These are phyloP conservation scores for Candida corydali DNA, from an alignment of 805 yeast genomes.

Conservation along the genomic window DNA sequence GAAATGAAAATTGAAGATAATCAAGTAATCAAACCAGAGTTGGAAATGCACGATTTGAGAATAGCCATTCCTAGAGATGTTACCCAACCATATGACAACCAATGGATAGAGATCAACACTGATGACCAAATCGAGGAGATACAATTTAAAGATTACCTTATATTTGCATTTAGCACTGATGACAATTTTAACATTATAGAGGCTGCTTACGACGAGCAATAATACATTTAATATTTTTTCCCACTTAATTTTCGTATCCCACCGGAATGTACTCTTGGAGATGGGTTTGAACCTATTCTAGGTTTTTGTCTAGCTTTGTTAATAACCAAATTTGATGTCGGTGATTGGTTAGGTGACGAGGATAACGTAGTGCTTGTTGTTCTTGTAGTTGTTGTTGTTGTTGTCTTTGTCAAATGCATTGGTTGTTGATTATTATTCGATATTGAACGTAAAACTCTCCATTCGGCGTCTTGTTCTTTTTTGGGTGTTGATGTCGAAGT, in stretches of 20 bases:
- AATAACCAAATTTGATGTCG: conserved; percentile 21
- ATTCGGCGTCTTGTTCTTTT: conserved; percentile 21
- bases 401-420: conserved; percentile 34
- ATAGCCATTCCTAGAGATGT: conserved; percentile 42
- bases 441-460: conserved; percentile 39
- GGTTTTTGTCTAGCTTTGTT: conserved; percentile 19
- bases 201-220: conserved; percentile 31
- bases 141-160: conserved; percentile 35
- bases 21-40: not conserved
- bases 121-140: conserved; percentile 25
- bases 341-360: conserved; percentile 23
- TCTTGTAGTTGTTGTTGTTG: conserved; percentile 43
- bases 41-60: conserved; percentile 19
- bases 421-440: conserved; percentile 24
- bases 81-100: conserved; percentile 28
- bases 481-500: conserved; percentile 18
- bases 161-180: conserved; percentile 36
- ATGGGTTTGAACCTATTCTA: conserved; percentile 5
- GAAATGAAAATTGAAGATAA: conserved; percentile 8
- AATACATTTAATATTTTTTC: conserved; percentile 9
- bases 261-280: conserved; percentile 15
- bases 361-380: conserved; percentile 47
- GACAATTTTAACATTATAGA: conserved; percentile 33
- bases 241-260: conserved; percentile 23
- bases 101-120: conserved; percentile 30